These are phyloP conservation scores for Artemisia argyi DNA, from an alignment of 129 eudicot genomes.

Conservation along the genomic window DNA sequence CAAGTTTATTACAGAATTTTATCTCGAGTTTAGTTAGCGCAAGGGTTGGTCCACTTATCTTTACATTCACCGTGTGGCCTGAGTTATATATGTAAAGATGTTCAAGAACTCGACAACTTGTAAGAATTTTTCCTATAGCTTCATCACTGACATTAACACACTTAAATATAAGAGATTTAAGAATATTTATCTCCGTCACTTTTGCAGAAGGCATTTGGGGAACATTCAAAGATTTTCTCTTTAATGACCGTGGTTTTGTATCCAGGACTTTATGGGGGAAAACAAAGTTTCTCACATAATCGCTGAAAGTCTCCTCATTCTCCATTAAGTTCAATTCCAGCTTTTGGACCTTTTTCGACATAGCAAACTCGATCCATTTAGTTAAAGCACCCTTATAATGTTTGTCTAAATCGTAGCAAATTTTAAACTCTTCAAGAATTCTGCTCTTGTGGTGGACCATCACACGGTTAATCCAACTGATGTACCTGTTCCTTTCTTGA, in stretches of 20 bases:
- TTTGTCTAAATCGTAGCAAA: slow-evolving; percentile 35
- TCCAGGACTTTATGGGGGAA: slow-evolving; percentile 31
- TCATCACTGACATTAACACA: slow-evolving; percentile 45
- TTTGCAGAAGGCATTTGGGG: background rate
- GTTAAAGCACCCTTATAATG: slow-evolving; percentile 19
- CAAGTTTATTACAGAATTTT: slow-evolving; percentile 22
- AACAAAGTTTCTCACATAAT: slow-evolving; percentile 25
- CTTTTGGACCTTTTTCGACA: slow-evolving; percentile 33
- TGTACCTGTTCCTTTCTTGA: slow-evolving; percentile 19
- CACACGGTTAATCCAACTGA: slow-evolving; percentile 47
- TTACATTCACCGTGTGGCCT: slow-evolving; percentile 28
- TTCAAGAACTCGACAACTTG: slow-evolving; percentile 28
- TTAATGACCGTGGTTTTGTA: background rate
- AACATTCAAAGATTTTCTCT: background rate
- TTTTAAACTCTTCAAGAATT: slow-evolving; percentile 22
- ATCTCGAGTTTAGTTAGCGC: slow-evolving; percentile 35
- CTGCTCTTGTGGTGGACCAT: slow-evolving; percentile 24
- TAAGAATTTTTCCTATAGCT: slow-evolving; percentile 31
- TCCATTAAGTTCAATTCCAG: slow-evolving; percentile 47
- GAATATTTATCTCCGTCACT: slow-evolving; percentile 15
- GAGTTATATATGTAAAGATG: slow-evolving; percentile 32
- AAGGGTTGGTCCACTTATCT: slow-evolving; percentile 29
- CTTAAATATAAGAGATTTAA: slow-evolving; percentile 38
- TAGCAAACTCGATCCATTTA: slow-evolving; percentile 47
- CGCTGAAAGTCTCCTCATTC: slow-evolving; percentile 15